A percentile compares a stretch with the other conserved stretches of the same genome.
Conservation (phyloP, 2,329 filamentous ascomycete genomes). For the Talaromyces sp. region DNA sequence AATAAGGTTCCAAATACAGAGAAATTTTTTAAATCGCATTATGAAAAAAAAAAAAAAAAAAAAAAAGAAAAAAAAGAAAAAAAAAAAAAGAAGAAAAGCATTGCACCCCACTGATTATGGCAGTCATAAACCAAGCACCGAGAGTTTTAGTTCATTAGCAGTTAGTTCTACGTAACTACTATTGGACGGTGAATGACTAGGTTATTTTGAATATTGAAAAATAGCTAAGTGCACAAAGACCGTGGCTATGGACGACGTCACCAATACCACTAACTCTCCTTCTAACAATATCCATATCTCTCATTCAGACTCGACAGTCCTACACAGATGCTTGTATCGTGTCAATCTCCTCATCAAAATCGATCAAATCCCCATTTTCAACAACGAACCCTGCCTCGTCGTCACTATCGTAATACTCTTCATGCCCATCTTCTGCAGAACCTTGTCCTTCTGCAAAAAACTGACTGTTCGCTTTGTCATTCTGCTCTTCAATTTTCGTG, state of each 20-base stretch:
- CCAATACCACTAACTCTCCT: not conserved
- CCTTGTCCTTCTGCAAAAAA: not conserved
- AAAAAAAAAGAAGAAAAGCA: too few species aligned
- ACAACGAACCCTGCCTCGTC: not conserved
- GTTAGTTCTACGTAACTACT: too few species aligned
- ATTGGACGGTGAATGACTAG: too few species aligned
- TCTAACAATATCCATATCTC: not conserved
- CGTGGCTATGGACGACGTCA: not conserved
- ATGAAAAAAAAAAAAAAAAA: too few species aligned
- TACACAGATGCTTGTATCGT: not conserved
- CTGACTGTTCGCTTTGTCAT: not conserved
- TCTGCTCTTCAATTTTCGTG: not conserved
- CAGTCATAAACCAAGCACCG: too few species aligned
- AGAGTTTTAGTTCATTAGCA: too few species aligned
- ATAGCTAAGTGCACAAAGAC: not conserved
- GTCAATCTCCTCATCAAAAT: constrained; percentile 2
- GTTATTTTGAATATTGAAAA: not conserved
- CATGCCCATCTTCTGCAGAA: not conserved
- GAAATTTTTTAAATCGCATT: too few species aligned
- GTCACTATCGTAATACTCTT: not conserved
- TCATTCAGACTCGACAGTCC: not conserved
- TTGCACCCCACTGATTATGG: too few species aligned
- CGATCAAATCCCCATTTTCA: not conserved
- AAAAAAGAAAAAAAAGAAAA: too few species aligned
- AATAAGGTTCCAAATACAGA: too few species aligned